Percentiles rank a stretch among this genome's conserved stretches.
phyloP scores from a whole-genome alignment of 1,284 basidiomycete genomes.

The Termitomyces sp. region DNA sequence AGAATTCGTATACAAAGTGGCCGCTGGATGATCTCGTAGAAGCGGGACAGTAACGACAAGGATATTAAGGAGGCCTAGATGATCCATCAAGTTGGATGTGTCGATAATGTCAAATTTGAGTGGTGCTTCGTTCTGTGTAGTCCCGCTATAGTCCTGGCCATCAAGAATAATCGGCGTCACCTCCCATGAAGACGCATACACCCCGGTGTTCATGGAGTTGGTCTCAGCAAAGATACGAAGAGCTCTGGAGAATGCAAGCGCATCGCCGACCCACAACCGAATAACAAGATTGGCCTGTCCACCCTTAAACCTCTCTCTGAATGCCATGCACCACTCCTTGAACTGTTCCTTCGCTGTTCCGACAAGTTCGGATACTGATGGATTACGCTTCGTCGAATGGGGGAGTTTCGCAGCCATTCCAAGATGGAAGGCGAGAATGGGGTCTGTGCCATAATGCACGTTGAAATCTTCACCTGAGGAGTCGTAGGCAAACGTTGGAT shows the following conservation, averaged over 20 bases:
- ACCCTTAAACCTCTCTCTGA: slow-evolving; percentile 3
- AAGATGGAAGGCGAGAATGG: slow-evolving; percentile 41
- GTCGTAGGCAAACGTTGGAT: slow-evolving; percentile 46
- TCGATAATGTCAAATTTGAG: slow-evolving; percentile 42
- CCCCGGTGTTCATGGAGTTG: slow-evolving; percentile 19
- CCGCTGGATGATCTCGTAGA: slow-evolving; percentile 24
- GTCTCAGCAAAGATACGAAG: slow-evolving; percentile 20
- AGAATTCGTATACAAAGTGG: slow-evolving; percentile 39
- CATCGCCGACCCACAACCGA: slow-evolving; percentile 31
- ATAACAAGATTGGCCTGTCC: slow-evolving; percentile 13
- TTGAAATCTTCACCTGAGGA: slow-evolving; percentile 30
- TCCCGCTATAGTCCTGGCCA: slow-evolving; percentile 26
- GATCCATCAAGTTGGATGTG: slow-evolving; percentile 43
- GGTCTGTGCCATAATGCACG: slow-evolving; percentile 41
- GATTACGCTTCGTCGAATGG: background rate
- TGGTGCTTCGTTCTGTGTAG: slow-evolving; percentile 21
- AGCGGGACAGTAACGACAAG: slow-evolving; percentile 35
- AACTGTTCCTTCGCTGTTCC: slow-evolving; percentile 29
- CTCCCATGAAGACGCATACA: slow-evolving; percentile 34
- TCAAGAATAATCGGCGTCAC: slow-evolving; percentile 29
- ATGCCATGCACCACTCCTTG: slow-evolving; percentile 2
- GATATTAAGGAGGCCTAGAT: slow-evolving; percentile 42
- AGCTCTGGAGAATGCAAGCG: slow-evolving; percentile 24
- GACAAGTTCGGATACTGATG: slow-evolving; percentile 19
- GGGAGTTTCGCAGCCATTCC: slow-evolving; percentile 28